Evolutionary conservation across 2,329 filamentous ascomycete species (phyloP).

Genomic region (Hyphodiscus sp.): DNA sequence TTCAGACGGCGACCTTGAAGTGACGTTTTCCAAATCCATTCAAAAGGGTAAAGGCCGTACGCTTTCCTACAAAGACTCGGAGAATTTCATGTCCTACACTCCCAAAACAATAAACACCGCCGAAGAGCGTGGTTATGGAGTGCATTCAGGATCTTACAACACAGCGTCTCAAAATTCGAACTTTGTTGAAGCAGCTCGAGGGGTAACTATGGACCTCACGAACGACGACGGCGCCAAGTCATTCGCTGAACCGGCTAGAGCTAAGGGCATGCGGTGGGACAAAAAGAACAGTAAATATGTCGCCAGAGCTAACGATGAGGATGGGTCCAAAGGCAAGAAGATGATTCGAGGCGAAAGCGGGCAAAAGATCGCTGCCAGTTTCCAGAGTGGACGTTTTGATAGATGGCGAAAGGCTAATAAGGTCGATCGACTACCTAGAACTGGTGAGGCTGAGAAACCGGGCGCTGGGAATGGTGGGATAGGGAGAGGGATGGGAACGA

Average conservation of each 20-base stretch:
- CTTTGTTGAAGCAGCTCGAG: conserved; percentile 83
- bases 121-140: conserved; percentile 89
- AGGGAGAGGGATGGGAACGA: conserved; percentile 39
- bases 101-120: conserved; percentile 73
- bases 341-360: conserved; percentile 87
- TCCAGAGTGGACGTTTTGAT: conserved; percentile 91
- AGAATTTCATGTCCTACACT: conserved; percentile 95
- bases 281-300: conserved; percentile 97
- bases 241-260: conserved; percentile 69
- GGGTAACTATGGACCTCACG: conserved; percentile 83
- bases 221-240: conserved; percentile 78
- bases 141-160: conserved; percentile 67
- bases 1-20: conserved; percentile 56
- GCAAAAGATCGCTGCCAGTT: conserved; percentile 90
- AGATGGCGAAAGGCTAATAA: conserved; percentile 85
- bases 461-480: conserved; percentile 29
- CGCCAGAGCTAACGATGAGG: conserved; percentile 83
- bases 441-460: conserved; percentile 70
- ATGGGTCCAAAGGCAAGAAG: conserved; percentile 67
- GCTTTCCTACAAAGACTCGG: conserved; percentile 71
- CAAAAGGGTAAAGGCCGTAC: conserved; percentile 47
- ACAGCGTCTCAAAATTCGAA: conserved; percentile 49
- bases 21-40: conserved; percentile 59
- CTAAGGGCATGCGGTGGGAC: conserved; percentile 84
- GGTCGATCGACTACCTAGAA: conserved; percentile 68